Base-by-base conservation (phyloP, 129 eudicot species). In the Escallonia rubra region DNA sequence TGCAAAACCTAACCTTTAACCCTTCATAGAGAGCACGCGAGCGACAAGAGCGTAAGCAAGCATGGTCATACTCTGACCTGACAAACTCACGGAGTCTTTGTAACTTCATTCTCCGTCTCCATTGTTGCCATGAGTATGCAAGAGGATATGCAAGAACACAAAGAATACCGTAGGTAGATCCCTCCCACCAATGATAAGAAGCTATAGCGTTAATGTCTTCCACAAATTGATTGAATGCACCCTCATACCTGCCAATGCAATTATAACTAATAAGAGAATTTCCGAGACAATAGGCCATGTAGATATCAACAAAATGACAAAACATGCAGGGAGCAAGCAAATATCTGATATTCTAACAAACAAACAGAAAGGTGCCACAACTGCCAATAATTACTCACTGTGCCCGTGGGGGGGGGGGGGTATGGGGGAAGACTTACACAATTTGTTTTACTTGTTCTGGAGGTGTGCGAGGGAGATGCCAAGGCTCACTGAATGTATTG, bases 1-100 rank as follows among this genome's bases (percentile, higher is more conserved):
- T 43, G 14, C 6, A 48, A n/a, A 60, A 71, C 60, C 68, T 57
- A 66, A 93, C 98, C 99, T 93, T 93, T 15, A 93, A 79, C 40
- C 99, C 99, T 82, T 93, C 96, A 77, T 93, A 93, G 10, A 93
- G 90, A 72, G 99, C 99, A 68, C 96, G 99, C 40, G 99, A 93
- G 49, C 99, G 95, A 80, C 99, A 93, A 50, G 99, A 93, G 51
- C 99, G 95, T 52, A 93, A 74, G 85, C 99, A 93, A 62, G 99
- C 95, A 82, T 93, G 99, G 64, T 93, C 99, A 76, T 93, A 93
- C 76, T 89, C 99, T 23, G 99, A 93, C 70, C 96, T 84, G 34
- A 93, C 96, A 78, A 80, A 93, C 75, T 93, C 99, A 59, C 96
- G 92, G 4, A 93, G 70, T 71, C 86, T 82, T 68, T 93, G 99